phyloP scores from a whole-genome alignment of 2,329 filamentous ascomycete genomes.

The Akanthomyces dipterigenus region DNA sequence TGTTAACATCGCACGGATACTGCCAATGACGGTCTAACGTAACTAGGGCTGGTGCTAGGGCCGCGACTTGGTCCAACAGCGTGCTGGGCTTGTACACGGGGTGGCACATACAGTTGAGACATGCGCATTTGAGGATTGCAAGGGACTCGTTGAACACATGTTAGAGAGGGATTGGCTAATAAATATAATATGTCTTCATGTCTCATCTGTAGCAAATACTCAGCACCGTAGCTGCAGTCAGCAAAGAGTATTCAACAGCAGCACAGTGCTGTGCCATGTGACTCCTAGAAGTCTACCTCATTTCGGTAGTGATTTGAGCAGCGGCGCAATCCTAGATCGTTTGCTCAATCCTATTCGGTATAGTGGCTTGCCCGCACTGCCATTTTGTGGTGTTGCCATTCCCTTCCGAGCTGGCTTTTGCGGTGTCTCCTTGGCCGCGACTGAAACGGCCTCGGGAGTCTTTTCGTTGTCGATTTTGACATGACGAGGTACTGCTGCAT shows the following conservation, averaged over 20 bases:
- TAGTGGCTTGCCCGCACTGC: slow-evolving; percentile 29
- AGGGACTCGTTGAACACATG: background rate
- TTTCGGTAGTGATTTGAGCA: slow-evolving; percentile 44
- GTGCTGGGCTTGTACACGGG: slow-evolving; percentile 15
- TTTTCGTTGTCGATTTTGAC: background rate
- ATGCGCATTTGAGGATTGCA: background rate
- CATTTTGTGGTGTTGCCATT: background rate
- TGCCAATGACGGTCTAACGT: too few species aligned
- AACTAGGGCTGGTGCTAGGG: too few species aligned
- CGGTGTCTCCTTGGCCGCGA: background rate
- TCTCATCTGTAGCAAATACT: background rate
- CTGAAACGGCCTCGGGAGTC: background rate
- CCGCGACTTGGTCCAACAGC: background rate
- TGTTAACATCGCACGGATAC: too few species aligned
- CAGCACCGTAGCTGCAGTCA: background rate
- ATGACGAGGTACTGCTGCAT: background rate
- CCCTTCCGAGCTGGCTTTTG: background rate
- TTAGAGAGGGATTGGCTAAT: background rate
- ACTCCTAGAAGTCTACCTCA: slow-evolving; percentile 13
- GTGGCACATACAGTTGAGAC: too few species aligned
- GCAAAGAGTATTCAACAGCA: background rate
- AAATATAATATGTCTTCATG: background rate
- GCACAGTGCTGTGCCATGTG: background rate
- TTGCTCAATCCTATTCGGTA: slow-evolving; percentile 48
- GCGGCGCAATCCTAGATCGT: slow-evolving; percentile 41